Conservation (phyloP, 2,329 filamentous ascomycete genomes). For the Claviceps fusiformis region DNA sequence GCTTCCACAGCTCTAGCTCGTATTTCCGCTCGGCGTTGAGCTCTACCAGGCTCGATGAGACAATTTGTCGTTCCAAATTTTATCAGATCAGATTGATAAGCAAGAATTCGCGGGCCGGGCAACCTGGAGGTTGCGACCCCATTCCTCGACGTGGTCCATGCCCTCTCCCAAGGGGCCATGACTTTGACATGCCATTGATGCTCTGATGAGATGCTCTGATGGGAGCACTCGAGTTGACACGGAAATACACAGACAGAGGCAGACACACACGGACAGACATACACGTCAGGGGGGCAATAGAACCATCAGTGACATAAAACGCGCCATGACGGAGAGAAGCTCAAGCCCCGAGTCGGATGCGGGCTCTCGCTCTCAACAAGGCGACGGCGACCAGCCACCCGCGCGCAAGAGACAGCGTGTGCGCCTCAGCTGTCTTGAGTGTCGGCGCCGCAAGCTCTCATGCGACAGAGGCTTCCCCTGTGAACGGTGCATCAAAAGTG, state of each 20-base stretch:
- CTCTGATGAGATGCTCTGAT: neutral
- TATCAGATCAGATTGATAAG: conserved; percentile 31
- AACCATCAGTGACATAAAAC: neutral
- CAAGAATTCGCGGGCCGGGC: neutral
- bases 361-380: conserved; percentile 13
- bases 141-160: conserved; percentile 1
- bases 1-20: conserved; percentile 8
- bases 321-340: conserved; percentile 20
- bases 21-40: conserved; percentile 20
- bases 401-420: conserved; percentile 46
- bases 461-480: conserved; percentile 49
- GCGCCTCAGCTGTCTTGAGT: conserved; percentile 46
- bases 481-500: conserved; percentile 48
- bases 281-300: neutral
- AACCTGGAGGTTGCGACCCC: conserved; percentile 7
- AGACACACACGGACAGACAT: too few relatives aligned
- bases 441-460: conserved; percentile 45
- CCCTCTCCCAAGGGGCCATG: neutral
- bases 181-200: too few relatives aligned
- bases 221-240: neutral
- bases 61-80: conserved; percentile 3
- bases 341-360: conserved; percentile 25
- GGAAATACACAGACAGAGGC: too few relatives aligned
- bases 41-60: conserved; percentile 1
- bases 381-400: conserved; percentile 21